Evolutionary conservation across 176 grass and related monocot species (phyloP).

Genomic region (Puya raimondii): DNA sequence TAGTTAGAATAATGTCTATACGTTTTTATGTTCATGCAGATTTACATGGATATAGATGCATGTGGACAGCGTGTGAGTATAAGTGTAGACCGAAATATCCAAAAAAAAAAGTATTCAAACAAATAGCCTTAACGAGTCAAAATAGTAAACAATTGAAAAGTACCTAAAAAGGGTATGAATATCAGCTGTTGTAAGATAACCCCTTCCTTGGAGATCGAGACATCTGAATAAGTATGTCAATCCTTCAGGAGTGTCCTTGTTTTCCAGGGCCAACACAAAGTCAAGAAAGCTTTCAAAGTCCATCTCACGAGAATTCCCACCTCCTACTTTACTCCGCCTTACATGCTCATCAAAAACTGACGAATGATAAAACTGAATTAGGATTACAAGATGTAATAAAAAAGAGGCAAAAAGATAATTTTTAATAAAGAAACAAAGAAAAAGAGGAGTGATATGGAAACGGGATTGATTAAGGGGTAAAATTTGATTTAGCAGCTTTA

Average conservation of each 20-base stretch:
- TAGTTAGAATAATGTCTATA: background rate
- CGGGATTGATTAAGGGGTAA: background rate
- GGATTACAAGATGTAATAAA: background rate
- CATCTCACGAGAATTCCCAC: slow-evolving; percentile 85
- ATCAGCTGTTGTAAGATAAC: slow-evolving; percentile 84
- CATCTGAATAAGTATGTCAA: slow-evolving; percentile 94
- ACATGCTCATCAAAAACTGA: slow-evolving; percentile 99
- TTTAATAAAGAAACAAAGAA: background rate
- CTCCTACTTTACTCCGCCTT: slow-evolving; percentile 78
- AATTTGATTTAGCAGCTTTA: no score
- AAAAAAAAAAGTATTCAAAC: background rate
- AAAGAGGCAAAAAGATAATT: background rate
- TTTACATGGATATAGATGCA: background rate
- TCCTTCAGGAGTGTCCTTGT: slow-evolving; percentile 95
- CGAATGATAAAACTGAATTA: slow-evolving; percentile 11
- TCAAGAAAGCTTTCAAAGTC: slow-evolving; percentile 98
- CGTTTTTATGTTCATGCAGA: background rate
- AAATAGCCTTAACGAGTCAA: background rate
- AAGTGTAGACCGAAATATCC: background rate
- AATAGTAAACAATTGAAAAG: background rate
- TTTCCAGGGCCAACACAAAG: slow-evolving; percentile 97
- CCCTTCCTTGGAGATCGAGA: slow-evolving; percentile 91
- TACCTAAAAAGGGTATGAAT: slow-evolving; percentile 95
- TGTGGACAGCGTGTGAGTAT: background rate
- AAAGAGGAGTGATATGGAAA: background rate